These are phyloP conservation scores for Xylogone sp. DNA, from an alignment of 2,329 filamentous ascomycete genomes.

Conservation along the genomic window DNA sequence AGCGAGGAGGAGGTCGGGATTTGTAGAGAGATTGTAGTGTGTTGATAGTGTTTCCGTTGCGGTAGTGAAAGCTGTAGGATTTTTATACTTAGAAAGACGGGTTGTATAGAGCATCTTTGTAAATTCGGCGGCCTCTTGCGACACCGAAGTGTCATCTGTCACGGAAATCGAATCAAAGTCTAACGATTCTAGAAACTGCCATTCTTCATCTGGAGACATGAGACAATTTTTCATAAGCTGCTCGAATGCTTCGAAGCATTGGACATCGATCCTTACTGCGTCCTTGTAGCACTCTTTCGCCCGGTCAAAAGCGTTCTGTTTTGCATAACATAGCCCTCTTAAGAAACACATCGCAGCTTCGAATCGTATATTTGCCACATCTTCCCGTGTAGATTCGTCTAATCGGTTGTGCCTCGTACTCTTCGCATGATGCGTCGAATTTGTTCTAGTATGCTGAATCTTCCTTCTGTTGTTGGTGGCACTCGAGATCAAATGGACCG, in stretches of 20 bases:
- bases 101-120: conserved; percentile 96
- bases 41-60: conserved; percentile 90
- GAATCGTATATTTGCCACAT: conserved; percentile 73
- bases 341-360: conserved; percentile 98
- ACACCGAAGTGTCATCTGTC: conserved; percentile 58
- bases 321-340: conserved; percentile 88
- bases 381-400: conserved; percentile 47
- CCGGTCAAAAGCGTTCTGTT: conserved; percentile 94
- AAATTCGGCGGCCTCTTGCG: conserved; percentile 88
- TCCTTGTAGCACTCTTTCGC: conserved; percentile 99
- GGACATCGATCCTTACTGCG: conserved; percentile 92
- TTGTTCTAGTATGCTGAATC: conserved; percentile 59
- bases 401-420: conserved; percentile 25
- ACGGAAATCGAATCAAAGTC: conserved; percentile 82
- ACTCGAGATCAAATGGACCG: conserved; percentile 77
- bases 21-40: conserved; percentile 82
- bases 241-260: conserved; percentile 97
- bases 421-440: conserved; percentile 43
- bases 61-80: conserved; percentile 74
- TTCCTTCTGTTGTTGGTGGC: conserved; percentile 64
- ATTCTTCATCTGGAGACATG: conserved; percentile 72
- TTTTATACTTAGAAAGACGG: conserved; percentile 89
- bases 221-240: conserved; percentile 96
- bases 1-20: conserved; percentile 86
- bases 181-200: conserved; percentile 67